Evolutionary conservation across 257 asterid species (phyloP), one percentile per base, ranked within the genome.

Genomic region (Solanum ahanhuiri): DNA sequence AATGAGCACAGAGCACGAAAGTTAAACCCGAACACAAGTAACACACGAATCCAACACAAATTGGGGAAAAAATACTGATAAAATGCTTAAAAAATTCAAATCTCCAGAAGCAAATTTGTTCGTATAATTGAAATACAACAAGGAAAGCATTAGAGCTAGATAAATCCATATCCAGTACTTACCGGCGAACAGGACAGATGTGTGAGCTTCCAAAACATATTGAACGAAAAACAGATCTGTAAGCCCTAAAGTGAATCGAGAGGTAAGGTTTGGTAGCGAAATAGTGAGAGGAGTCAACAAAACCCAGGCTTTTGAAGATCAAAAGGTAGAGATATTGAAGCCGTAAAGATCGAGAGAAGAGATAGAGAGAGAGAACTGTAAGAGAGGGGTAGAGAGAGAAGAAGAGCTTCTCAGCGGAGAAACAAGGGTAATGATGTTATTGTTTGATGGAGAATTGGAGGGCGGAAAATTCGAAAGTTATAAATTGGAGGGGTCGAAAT

Each of bases 161-260:
- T 73, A 75, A 88, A 20, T 58, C 66, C 15, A 63, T n/a, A 87
- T 83, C 91, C 15, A 72, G 64, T 86, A 93, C 95, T 91, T 90
- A 97, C 99, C 39, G 98, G 99, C 35, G 99, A 95, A 83, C 98
- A 92, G 87, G 99, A 92, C 14, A 97, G 92, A 85, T 98, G 81
- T 39, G 98, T 89, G 86, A 97, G 96, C 94, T 97, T 95, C 99
- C 99, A 97, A 87, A 97, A 97, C 99, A 97, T 97, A 9, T 86
- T 89, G 84, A 48, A 81, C 35, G 67, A 5, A 84, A 88, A 82
- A 81, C 34, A 92, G 98, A 94, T 93, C 96, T 90, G 93, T 57
- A 87, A 91, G 89, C 88, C 92, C 92, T 86, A 86, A 89, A 90
- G 30, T 81, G 84, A 81, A 81, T 81, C 43, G 81, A 76, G n/a